Percentiles rank a stretch among this genome's conserved stretches.
Conservation (phyloP, 805 yeast species). For the Candida manassasensis region DNA sequence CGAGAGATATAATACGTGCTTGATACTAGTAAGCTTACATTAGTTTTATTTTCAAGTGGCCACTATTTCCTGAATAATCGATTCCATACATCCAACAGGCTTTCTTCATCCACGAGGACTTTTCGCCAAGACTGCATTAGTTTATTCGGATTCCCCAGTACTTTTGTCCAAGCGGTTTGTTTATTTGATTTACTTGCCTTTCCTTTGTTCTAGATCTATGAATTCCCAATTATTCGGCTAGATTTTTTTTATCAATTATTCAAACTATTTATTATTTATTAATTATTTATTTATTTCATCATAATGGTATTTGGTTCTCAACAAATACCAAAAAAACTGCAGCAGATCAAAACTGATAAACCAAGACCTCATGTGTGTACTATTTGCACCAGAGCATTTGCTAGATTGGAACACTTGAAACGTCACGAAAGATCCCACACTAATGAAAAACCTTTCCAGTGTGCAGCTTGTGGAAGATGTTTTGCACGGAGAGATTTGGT, state of each 20-base stretch:
- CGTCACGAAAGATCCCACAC: slow-evolving; percentile 94
- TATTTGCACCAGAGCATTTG: slow-evolving; percentile 92
- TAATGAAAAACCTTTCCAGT: slow-evolving; percentile 91
- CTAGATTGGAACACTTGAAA: slow-evolving; percentile 87
- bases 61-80: no score
- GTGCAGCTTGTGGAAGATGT: slow-evolving; percentile 94
- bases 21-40: no score
- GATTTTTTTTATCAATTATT: no score
- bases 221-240: not conserved
- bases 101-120: no score
- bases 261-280: slow-evolving; percentile 1
- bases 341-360: slow-evolving; percentile 80
- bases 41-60: no score
- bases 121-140: no score
- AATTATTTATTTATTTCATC: slow-evolving; percentile 1
- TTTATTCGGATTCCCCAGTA: no score
- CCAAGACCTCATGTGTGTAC: slow-evolving; percentile 91
- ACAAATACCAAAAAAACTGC: slow-evolving; percentile 84
- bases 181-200: not conserved
- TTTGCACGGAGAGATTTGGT: slow-evolving; percentile 89
- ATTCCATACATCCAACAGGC: no score
- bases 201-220: not conserved
- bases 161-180: no score
- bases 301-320: slow-evolving; percentile 25
- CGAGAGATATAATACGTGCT: no score